Conservation (phyloP, 257 asterid species). For the Avicennia marina region DNA sequence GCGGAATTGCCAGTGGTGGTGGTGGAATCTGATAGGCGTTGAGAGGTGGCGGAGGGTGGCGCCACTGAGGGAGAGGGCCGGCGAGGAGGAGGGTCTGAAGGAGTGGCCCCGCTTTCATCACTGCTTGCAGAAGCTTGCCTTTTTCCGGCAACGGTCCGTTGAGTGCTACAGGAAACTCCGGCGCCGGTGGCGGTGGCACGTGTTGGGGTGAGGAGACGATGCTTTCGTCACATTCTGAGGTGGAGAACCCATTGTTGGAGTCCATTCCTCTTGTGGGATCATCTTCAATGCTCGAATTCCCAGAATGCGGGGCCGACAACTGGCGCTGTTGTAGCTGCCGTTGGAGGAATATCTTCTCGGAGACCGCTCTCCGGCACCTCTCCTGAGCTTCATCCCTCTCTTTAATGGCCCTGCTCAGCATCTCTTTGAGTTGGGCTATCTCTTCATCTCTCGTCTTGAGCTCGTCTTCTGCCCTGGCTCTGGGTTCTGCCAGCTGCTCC, state of each 20-base stretch:
- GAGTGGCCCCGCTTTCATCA: slow-evolving; percentile 93
- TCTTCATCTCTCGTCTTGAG: slow-evolving; percentile 52
- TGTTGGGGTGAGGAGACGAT: slow-evolving; percentile 54
- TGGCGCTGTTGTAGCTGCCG: slow-evolving; percentile 22
- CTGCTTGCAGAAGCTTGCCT: slow-evolving; percentile 76
- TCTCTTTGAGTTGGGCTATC: slow-evolving; percentile 41
- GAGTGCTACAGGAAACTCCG: slow-evolving; percentile 23
- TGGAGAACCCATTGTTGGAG: slow-evolving; percentile 28
- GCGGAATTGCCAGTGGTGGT: too few relatives aligned
- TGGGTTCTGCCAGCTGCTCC: too few relatives aligned
- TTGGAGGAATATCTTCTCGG: slow-evolving; percentile 47
- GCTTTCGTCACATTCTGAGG: slow-evolving; percentile 79
- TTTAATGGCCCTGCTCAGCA: slow-evolving; percentile 37
- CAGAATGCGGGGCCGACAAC: slow-evolving; percentile 43
- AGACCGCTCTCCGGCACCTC: slow-evolving; percentile 35
- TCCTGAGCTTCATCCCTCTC: slow-evolving; percentile 61
- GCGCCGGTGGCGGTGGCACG: slow-evolving; percentile 11
- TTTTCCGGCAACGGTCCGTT: slow-evolving; percentile 71
- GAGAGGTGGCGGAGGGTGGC: slow-evolving; percentile 94
- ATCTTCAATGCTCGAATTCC: slow-evolving; percentile 54
- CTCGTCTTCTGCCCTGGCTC: slow-evolving; percentile 68
- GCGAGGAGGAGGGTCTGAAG: slow-evolving; percentile 78
- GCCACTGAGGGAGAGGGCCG: slow-evolving; percentile 93
- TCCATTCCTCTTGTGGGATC: slow-evolving; percentile 50
- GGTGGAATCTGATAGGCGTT: slow-evolving; percentile 68